Evolutionary conservation across 106 monocot genomes (phyloP).

Genomic region (Dioscorea dumetorum): DNA sequence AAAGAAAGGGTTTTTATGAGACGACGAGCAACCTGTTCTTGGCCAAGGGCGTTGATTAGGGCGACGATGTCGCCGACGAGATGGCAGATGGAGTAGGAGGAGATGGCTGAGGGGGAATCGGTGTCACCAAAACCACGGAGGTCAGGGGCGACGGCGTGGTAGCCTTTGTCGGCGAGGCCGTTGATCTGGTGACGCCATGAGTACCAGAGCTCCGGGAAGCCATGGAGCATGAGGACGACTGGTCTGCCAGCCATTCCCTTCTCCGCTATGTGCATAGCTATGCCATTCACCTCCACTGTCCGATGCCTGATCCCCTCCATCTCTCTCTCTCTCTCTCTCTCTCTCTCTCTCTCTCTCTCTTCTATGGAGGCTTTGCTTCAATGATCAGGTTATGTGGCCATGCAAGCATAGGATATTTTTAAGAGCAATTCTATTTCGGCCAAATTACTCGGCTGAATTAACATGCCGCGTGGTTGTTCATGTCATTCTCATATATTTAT

Average conservation of each 20-base stretch:
- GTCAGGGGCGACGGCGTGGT: conserved; percentile 48
- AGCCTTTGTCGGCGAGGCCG: conserved; percentile 37
- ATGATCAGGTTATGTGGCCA: too few relatives aligned
- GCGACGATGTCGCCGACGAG: conserved; percentile 34
- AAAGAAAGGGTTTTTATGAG: conserved; percentile 3
- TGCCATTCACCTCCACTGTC: conserved; percentile 45
- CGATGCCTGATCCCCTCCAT: conserved; percentile 17
- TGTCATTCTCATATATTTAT: too few relatives aligned
- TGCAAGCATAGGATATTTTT: too few relatives aligned
- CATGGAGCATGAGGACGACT: conserved; percentile 48
- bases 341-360: not conserved
- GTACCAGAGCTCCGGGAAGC: conserved; percentile 77
- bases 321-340: not conserved
- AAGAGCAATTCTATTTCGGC: too few relatives aligned
- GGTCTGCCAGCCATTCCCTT: conserved; percentile 35
- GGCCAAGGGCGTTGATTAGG: conserved; percentile 22
- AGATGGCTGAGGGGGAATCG: conserved; percentile 7
- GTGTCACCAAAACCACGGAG: conserved; percentile 64
- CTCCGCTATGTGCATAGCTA: conserved; percentile 58
- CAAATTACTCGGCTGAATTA: too few relatives aligned
- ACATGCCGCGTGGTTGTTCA: too few relatives aligned
- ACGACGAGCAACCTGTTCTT: conserved; percentile 17
- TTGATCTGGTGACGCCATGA: conserved; percentile 62
- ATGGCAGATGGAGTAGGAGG: conserved; percentile 21
- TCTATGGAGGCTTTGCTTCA: not conserved